Conservation (phyloP, 768 basidiomycete genomes). For the Hemileccinum rubropunctum region DNA sequence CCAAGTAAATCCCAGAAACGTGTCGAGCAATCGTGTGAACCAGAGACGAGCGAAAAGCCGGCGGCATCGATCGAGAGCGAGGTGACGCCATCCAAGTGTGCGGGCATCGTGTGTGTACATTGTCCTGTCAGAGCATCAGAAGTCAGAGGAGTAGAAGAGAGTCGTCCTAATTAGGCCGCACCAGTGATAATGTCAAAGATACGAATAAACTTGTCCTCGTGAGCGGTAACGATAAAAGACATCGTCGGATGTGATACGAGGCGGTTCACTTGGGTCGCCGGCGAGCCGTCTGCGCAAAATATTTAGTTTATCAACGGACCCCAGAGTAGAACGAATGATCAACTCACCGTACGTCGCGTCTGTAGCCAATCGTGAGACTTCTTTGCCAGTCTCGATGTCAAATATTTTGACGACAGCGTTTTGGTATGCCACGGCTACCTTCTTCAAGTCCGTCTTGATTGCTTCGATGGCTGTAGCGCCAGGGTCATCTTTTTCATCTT, state of each 20-base stretch:
- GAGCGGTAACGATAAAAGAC: slow-evolving; percentile 82
- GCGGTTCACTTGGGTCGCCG: slow-evolving; percentile 78
- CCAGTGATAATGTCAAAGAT: slow-evolving; percentile 85
- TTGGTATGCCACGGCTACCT: slow-evolving; percentile 87
- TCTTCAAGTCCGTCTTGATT: slow-evolving; percentile 78
- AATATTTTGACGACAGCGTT: slow-evolving; percentile 90
- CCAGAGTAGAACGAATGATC: neutral
- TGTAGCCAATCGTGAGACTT: slow-evolving; percentile 58
- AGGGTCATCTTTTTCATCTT: slow-evolving; percentile 43
- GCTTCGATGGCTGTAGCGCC: slow-evolving; percentile 85
- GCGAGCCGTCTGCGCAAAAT: slow-evolving; percentile 57
- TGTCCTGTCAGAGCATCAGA: slow-evolving; percentile 46
- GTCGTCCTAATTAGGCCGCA: slow-evolving; percentile 34
- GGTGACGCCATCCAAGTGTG: slow-evolving; percentile 90
- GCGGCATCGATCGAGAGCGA: slow-evolving; percentile 86
- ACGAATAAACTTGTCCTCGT: slow-evolving; percentile 92
- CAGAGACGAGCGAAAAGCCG: slow-evolving; percentile 84
- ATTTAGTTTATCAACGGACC: slow-evolving; percentile 3
- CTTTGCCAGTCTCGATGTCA: slow-evolving; percentile 86
- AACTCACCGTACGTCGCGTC: slow-evolving; percentile 56
- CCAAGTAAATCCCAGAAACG: slow-evolving; percentile 93
- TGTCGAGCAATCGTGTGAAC: slow-evolving; percentile 90
- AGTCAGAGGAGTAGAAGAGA: slow-evolving; percentile 3
- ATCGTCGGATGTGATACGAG: slow-evolving; percentile 90
- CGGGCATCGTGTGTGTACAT: slow-evolving; percentile 87